These are phyloP conservation scores for Pelargonium fulgidum DNA, from an alignment of 441 rosid species.

Conservation along the genomic window DNA sequence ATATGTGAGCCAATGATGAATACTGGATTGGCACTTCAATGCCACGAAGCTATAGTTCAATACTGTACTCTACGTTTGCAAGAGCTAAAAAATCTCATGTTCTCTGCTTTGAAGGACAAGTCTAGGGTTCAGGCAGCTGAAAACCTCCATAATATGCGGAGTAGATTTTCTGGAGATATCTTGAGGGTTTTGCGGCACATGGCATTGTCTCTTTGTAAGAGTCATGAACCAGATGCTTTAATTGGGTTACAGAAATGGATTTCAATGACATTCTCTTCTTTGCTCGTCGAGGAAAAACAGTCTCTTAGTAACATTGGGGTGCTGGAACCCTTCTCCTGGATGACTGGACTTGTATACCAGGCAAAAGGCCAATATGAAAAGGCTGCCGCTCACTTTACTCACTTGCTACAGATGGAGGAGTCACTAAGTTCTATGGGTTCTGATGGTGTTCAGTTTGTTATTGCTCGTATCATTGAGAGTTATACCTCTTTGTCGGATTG, in stretches of 20 bases:
- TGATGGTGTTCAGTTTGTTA: constrained; percentile 82
- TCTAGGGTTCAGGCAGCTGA: constrained; percentile 55
- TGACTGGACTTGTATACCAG: constrained; percentile 82
- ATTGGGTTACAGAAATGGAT: constrained; percentile 83
- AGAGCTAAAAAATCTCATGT: constrained; percentile 58
- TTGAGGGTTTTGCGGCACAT: constrained; percentile 60
- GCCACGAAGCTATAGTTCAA: constrained; percentile 83
- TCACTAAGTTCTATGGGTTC: constrained; percentile 79
- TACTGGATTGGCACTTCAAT: constrained; percentile 88
- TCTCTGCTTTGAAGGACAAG: constrained; percentile 62
- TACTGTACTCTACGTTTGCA: constrained; percentile 79
- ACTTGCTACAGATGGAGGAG: constrained; percentile 74
- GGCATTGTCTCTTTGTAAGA: constrained; percentile 74
- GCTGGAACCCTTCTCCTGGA: constrained; percentile 55
- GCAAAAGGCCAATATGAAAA: constrained; percentile 82
- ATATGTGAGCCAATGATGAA: constrained; percentile 99
- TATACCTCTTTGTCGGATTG: constrained; percentile 89
- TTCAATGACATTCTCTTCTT: constrained; percentile 57
- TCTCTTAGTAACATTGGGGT: constrained; percentile 36
- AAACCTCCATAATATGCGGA: constrained; percentile 45
- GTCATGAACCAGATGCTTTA: constrained; percentile 69
- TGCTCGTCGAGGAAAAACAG: constrained; percentile 62
- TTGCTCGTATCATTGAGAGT: constrained; percentile 83
- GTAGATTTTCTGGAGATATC: constrained; percentile 59
- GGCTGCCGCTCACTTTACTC: constrained; percentile 79